phyloP scores from a whole-genome alignment of 805 yeast species.

The Metschnikowia santaceciliae region DNA sequence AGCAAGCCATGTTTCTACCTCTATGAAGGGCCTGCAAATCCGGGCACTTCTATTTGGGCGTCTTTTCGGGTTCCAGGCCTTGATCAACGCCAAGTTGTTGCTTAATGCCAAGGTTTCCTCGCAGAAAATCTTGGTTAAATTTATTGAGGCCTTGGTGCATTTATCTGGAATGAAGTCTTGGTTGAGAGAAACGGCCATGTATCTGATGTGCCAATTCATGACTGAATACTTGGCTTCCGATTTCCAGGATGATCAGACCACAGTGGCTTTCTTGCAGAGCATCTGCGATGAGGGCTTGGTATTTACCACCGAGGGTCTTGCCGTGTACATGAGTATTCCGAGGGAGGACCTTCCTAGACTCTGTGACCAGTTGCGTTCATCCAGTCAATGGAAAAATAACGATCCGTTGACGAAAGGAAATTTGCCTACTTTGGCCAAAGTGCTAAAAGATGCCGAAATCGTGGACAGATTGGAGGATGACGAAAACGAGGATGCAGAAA shows the following conservation, averaged over 20 bases:
- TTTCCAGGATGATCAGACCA: constrained; percentile 16
- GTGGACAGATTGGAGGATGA: constrained; percentile 35
- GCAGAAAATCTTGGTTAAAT: constrained; percentile 31
- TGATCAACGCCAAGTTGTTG: constrained; percentile 46
- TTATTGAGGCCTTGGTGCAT: constrained; percentile 48
- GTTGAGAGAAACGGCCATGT: constrained; percentile 80
- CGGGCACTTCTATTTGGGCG: constrained; percentile 78
- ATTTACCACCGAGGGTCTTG: constrained; percentile 74
- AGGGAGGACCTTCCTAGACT: constrained; percentile 20
- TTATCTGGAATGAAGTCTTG: constrained; percentile 68
- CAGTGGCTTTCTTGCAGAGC: constrained; percentile 33
- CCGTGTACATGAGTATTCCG: constrained; percentile 60
- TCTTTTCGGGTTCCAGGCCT: constrained; percentile 76
- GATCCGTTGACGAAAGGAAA: constrained; percentile 77
- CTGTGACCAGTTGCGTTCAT: constrained; percentile 5
- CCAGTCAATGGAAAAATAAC: constrained; percentile 57
- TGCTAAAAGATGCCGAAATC: constrained; percentile 55
- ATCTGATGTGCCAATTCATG: constrained; percentile 57
- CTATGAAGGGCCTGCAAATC: constrained; percentile 75
- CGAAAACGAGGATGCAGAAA: constrained; percentile 20
- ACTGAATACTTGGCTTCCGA: constrained; percentile 11
- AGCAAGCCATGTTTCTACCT: constrained; percentile 29
- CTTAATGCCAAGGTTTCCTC: constrained; percentile 16
- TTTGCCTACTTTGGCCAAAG: constrained; percentile 54
- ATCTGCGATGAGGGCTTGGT: constrained; percentile 54